Evolutionary conservation across 2,329 filamentous ascomycete species (phyloP), one percentile per base, ranked within the genome.

Genomic region (Ilyonectria destructans): DNA sequence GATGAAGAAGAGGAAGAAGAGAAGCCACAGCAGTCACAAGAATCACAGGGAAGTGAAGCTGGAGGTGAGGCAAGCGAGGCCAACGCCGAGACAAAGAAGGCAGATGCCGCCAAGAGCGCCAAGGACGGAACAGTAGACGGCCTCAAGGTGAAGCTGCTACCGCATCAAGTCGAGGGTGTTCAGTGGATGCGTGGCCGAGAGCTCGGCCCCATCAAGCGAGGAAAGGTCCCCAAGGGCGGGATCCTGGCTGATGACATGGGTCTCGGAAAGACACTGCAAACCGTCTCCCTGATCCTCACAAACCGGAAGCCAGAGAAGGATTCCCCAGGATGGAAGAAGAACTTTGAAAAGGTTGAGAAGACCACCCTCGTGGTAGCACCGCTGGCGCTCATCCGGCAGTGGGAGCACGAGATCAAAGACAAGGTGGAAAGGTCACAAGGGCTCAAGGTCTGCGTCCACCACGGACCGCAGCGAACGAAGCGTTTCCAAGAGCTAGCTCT

Each of bases 221-320:
- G 93, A 67, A 89, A 85, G 69, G 88, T 97, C 10, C 95, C 96
- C 33, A 96, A 97, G 75, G 96, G 96, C 40, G 96, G 96, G 19
- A 97, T 99, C 70, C 87, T 99, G 40, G 96, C 96, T 19, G 96
- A 99, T 77, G 96, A 99, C 79, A 97, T 98, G 96, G 96, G 96
- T 72, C 85, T 98, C 15, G 96, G 96, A 66, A 99, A 99, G 85
- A 99, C 96, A 0, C 88, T 99, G 15, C 96, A 99, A 82, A 94
- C 95, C 1, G 93, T 99, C 65, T 91, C 96, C 1, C 86, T 98
- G 35, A 92, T 99, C 48, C 86, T 99, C 43, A 92, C 88, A 62
- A 97, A 98, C 76, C 89, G 90, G 19, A 94, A 92, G 75, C 91
- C 93, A 3, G 65, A 72, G 5, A 86, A 88, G 49, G 86, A 88